Evolutionary conservation across 257 asterid species (phyloP).

Genomic region (Ocimum tenuiflorum): DNA sequence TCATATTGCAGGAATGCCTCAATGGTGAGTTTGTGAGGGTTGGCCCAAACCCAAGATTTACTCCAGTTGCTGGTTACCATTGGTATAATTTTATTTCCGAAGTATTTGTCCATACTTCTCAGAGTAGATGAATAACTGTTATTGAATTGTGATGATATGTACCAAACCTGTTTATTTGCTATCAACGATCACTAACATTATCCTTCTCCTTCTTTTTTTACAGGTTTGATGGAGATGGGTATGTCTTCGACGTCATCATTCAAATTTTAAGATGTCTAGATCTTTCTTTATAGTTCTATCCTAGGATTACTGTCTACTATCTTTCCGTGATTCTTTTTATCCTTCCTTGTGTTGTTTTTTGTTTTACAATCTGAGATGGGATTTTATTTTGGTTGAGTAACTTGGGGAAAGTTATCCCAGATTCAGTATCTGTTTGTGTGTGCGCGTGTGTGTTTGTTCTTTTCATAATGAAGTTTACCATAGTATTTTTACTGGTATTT

Average conservation of each 20-base stretch:
- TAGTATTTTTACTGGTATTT: neutral
- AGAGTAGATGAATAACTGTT: neutral
- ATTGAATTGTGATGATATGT: neutral
- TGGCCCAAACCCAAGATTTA: slow-evolving; percentile 83
- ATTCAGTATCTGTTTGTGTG: neutral
- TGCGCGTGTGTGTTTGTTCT: neutral
- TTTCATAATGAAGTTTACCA: neutral
- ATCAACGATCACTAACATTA: slow-evolving; percentile 18
- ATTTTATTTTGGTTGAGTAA: neutral
- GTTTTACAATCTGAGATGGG: neutral
- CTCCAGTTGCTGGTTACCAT: slow-evolving; percentile 96
- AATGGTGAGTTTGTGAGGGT: slow-evolving; percentile 95
- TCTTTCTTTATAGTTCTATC: slow-evolving; percentile 14
- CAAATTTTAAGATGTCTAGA: slow-evolving; percentile 18
- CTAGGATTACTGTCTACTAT: slow-evolving; percentile 9
- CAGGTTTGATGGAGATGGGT: slow-evolving; percentile 99
- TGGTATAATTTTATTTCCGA: slow-evolving; percentile 43
- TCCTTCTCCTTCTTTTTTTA: slow-evolving; percentile 29
- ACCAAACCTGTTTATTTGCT: slow-evolving; percentile 9
- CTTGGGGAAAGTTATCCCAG: neutral
- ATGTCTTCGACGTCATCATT: slow-evolving; percentile 29
- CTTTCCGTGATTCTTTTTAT: neutral
- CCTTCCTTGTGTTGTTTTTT: neutral
- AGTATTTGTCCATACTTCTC: neutral
- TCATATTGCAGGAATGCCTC: slow-evolving; percentile 67